Evolutionary conservation across 306 rosid species (phyloP), one percentile per base, ranked within the genome.

Genomic region (Trichosanthes cucumerina): DNA sequence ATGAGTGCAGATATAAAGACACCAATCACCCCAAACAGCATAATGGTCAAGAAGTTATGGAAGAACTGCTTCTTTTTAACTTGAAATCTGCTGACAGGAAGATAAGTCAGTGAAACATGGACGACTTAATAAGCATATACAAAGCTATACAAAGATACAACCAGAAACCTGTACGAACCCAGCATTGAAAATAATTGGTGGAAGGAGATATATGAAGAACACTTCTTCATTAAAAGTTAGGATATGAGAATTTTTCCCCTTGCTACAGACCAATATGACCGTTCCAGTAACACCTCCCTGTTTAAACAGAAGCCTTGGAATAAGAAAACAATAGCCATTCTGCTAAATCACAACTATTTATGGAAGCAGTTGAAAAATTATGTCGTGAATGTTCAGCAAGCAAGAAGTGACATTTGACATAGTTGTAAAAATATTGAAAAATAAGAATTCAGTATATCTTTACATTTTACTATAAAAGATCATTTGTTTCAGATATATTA

Each of bases 1-100:
- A 92, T 41, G 62, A 63, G n/a, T 0, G 90, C 10, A 24, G 97
- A 92, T 85, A 95, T 86, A 53, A 92, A 91, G 86, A 87, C 97
- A 46, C 97, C 98, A 24, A 89, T 50, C 74, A 92, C 96, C 38
- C 98, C 98, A 79, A 89, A 92, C 68, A 89, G 46, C 93, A 95
- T 88, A 86, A 95, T 95, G 78, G 95, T 92, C 49, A 92, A 78
- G 81, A 92, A 95, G 86, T 95, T 95, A 9, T 88, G 92, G 81
- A 92, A 95, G 85, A 95, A 89, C 81, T 87, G 93, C 78, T 95
- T 95, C 89, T 95, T 95, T 90, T 95, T 95, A 82, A 95, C 97
- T 87, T 95, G 98, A 83, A 95, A 95, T 80, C 98, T 95, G 89
- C 78, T 33, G 11, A 24, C 26, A 74, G 24, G 54, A 65, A 33